These are phyloP conservation scores for Amoebophrya sp. DNA, from an alignment of 169 alveolate species.

Conservation along the genomic window DNA sequence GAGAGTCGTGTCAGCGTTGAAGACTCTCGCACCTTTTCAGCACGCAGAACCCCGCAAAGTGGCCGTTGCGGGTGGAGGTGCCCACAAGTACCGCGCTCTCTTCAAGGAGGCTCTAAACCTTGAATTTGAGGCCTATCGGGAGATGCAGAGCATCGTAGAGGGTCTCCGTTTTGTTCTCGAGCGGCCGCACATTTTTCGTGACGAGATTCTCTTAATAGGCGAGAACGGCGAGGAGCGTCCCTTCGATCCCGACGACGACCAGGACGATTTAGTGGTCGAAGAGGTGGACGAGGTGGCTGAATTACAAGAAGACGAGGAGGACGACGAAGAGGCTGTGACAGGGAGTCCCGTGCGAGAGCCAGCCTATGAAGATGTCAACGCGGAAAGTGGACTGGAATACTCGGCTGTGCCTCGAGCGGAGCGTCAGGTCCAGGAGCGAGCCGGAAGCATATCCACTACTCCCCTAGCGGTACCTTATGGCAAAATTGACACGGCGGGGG, in stretches of 20 bases:
- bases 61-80: neutral
- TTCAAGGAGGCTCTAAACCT: slow-evolving; percentile 11
- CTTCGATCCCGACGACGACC: neutral
- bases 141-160: neutral
- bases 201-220: neutral
- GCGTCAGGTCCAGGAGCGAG: too few relatives aligned
- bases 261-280: neutral
- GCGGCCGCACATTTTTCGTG: neutral
- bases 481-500: too few relatives aligned
- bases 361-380: too few relatives aligned
- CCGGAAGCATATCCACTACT: too few relatives aligned
- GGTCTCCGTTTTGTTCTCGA: neutral
- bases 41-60: neutral
- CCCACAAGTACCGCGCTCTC: neutral
- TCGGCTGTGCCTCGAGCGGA: too few relatives aligned
- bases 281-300: neutral
- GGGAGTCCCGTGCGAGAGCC: too few relatives aligned
- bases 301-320: too few relatives aligned
- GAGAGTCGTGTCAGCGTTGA: neutral
- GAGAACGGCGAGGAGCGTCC: neutral
- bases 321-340: too few relatives aligned
- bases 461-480: too few relatives aligned
- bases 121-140: neutral
- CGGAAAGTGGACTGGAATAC: too few relatives aligned
- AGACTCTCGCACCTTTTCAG: neutral